A percentile compares a stretch with the other conserved stretches of the same genome.
phyloP scores from a whole-genome alignment of 768 basidiomycete genomes.

The Sporobolomyces roseus region DNA sequence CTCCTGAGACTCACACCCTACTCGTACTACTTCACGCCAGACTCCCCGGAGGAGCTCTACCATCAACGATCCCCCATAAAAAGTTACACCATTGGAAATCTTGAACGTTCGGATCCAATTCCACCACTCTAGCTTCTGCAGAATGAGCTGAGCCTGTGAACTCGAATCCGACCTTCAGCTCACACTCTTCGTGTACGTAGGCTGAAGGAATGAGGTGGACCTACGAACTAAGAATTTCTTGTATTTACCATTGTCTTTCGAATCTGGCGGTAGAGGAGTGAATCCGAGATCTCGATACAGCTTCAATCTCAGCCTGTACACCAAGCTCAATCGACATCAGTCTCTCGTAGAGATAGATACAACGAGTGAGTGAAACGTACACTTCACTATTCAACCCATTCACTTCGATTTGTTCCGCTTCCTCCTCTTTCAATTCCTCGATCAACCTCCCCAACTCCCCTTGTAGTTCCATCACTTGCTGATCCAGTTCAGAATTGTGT shows the following conservation, averaged over 20 bases:
- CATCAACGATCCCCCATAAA: constrained; percentile 28
- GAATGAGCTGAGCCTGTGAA: constrained; percentile 23
- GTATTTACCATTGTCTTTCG: constrained; percentile 26
- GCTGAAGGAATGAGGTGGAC: neutral
- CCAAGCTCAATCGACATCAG: neutral
- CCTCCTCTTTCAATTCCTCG: constrained; percentile 38
- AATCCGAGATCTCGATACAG: constrained; percentile 40
- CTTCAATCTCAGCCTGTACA: constrained; percentile 32
- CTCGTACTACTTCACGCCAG: no score
- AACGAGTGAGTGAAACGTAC: constrained; percentile 4
- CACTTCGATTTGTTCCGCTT: constrained; percentile 32
- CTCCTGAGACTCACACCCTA: no score
- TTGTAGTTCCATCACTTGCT: constrained; percentile 22
- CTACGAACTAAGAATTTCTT: constrained; percentile 38
- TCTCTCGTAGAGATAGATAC: neutral
- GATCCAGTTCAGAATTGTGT: constrained; percentile 39
- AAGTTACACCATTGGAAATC: constrained; percentile 33
- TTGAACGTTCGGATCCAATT: constrained; percentile 18
- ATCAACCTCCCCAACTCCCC: constrained; percentile 34
- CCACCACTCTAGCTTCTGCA: constrained; percentile 27
- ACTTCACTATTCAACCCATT: constrained; percentile 32
- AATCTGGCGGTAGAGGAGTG: constrained; percentile 22
- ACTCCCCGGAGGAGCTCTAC: neutral
- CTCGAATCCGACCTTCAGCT: no score
- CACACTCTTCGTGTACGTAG: no score